Conservation (phyloP, 2,329 filamentous ascomycete genomes). For the Botryosphaeria dothidea region DNA sequence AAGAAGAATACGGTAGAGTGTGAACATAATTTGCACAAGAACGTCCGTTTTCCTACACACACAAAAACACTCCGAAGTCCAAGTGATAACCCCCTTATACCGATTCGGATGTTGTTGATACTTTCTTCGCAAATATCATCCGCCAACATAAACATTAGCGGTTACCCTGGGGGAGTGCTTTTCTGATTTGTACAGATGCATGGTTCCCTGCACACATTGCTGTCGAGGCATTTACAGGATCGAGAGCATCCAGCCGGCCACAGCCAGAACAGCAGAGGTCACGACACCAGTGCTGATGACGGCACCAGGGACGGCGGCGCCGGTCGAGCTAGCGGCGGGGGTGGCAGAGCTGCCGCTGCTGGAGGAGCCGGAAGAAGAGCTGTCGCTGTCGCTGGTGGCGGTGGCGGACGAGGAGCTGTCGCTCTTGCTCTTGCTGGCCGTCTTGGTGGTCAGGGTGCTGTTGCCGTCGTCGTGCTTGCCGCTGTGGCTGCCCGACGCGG, state of each 20-base stretch:
- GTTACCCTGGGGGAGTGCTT: background rate
- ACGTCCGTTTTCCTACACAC: background rate
- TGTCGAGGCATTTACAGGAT: constrained; percentile 8
- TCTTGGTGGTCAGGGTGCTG: constrained; percentile 1
- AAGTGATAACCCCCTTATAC: no score
- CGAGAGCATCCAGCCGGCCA: constrained; percentile 15
- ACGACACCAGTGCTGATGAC: background rate
- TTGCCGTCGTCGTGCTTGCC: background rate
- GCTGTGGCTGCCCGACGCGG: background rate
- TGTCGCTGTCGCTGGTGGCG: background rate
- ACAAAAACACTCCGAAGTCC: no score
- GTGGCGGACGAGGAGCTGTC: background rate
- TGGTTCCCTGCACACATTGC: no score
- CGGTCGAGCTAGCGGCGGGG: background rate
- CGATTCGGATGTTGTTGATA: no score
- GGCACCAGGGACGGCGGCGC: background rate
- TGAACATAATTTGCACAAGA: background rate
- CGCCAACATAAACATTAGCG: background rate
- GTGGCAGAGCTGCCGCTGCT: background rate
- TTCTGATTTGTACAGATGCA: no score
- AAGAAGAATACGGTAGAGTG: background rate
- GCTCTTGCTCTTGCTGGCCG: background rate
- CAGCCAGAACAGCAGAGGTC: background rate
- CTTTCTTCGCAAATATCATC: no score
- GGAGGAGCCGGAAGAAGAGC: background rate